A percentile compares a stretch with the other conserved stretches of the same genome.
Conservation (phyloP, 2,329 filamentous ascomycete genomes). For the Plenodomus biglobosus region DNA sequence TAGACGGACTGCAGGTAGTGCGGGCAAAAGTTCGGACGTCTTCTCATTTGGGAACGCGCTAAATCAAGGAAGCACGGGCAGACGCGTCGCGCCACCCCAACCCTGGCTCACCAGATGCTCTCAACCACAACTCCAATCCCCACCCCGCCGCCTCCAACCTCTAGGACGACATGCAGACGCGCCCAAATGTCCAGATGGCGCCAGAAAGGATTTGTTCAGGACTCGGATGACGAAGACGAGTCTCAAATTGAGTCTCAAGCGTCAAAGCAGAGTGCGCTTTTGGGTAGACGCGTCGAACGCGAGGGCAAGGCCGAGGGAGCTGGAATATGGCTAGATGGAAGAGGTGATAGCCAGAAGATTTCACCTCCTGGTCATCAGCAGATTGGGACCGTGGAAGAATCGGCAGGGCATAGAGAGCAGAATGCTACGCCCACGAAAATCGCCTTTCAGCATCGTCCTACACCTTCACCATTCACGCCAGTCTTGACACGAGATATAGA, state of each 20-base stretch:
- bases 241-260: slow-evolving; percentile 31
- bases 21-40: slow-evolving; percentile 18
- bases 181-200: slow-evolving; percentile 54
- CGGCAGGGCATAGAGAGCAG: background rate
- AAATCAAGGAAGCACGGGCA: slow-evolving; percentile 17
- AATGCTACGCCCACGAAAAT: slow-evolving; percentile 9
- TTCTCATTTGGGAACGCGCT: slow-evolving; percentile 24
- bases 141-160: slow-evolving; percentile 17
- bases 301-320: slow-evolving; percentile 10
- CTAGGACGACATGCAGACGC: slow-evolving; percentile 38
- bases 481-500: slow-evolving; percentile 1
- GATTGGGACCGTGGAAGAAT: background rate
- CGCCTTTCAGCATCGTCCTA: slow-evolving; percentile 14
- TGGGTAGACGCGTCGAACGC: slow-evolving; percentile 24
- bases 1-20: slow-evolving; percentile 8
- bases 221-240: slow-evolving; percentile 53
- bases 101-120: too few relatives aligned
- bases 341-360: background rate
- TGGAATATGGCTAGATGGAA: background rate
- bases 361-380: background rate
- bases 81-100: slow-evolving; percentile 25
- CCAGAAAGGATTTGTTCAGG: slow-evolving; percentile 52
- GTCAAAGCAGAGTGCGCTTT: slow-evolving; percentile 12
- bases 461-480: slow-evolving; percentile 26
- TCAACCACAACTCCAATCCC: slow-evolving; percentile 11